Base-by-base conservation (phyloP, 108 stramenopile genomes). In the Epithemia pelagica region DNA sequence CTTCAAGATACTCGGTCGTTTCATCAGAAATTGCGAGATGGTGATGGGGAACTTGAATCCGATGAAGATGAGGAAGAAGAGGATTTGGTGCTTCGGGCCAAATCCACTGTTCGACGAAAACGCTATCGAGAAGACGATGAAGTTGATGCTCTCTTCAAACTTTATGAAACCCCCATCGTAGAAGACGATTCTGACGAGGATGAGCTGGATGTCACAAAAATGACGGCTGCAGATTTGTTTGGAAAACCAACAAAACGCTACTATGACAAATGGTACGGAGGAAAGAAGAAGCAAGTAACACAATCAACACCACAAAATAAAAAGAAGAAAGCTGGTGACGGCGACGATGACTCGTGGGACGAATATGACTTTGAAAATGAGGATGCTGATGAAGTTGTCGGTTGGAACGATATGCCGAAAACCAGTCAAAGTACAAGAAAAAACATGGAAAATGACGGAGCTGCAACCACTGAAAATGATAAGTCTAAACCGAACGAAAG, bases 171-270 rank as follows among this genome's bases (percentile, higher is more conserved):
- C 22, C 64, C 62, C 2, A 73, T 68, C 18, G 79, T 75, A 27
- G 79, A 76, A 55, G 74, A 79, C 21, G 74, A 67, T 25, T 73
- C 70, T 24, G 78, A 69, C 46, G 66, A 70, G 1, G 84, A 75
- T 32, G 89, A 91, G 28, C 15, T 46, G 37, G 37, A 67, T 69
- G 83, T 72, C 27, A 72, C 72, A 2, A 70, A 86, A 31, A 88
- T 91, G 88, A 91, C 90, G 10, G 94, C 94, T 8, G 89, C 80
- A 28, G 94, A 90, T 52, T 79, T 91, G 53, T 95, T 95, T 72
- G 94, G 94, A 19, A 66, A 74, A 67, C 90, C 90, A 0, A 78
- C 77, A 59, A 76, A 70, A 27, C 71, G 82, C 59, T 74, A 76
- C 32, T 75, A 83, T 28, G 65, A 85, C 54, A 75, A 69, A 33